These are phyloP conservation scores for Aspergillus costaricaensis DNA, from an alignment of 2,329 filamentous ascomycete genomes.

Conservation along the genomic window DNA sequence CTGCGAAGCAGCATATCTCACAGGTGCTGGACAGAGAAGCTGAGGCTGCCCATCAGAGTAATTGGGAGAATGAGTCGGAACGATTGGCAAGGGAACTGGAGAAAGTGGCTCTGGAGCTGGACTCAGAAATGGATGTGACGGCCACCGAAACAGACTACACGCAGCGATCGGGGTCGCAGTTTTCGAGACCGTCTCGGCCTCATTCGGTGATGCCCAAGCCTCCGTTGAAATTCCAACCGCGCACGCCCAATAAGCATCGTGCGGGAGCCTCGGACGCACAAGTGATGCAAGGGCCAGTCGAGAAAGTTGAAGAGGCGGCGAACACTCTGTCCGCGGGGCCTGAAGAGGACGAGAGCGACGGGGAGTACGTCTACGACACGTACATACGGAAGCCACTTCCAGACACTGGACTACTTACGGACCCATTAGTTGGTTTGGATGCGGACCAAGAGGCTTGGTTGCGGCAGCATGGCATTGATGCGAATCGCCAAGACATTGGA, in stretches of 20 bases:
- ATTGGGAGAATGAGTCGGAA: slow-evolving; percentile 47
- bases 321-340: slow-evolving; percentile 6
- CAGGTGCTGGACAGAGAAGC: slow-evolving; percentile 41
- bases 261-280: slow-evolving; percentile 4
- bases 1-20: slow-evolving; percentile 38
- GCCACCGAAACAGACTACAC: slow-evolving; percentile 8
- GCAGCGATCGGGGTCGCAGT: neutral
- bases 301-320: neutral
- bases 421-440: slow-evolving; percentile 36
- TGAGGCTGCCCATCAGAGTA: slow-evolving; percentile 36
- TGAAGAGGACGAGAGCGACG: slow-evolving; percentile 48
- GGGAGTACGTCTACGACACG: slow-evolving; percentile 63
- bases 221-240: slow-evolving; percentile 41
- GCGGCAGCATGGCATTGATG: slow-evolving; percentile 32
- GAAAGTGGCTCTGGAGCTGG: slow-evolving; percentile 46
- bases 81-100: slow-evolving; percentile 45
- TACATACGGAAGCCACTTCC: slow-evolving; percentile 56
- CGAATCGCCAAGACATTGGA: slow-evolving; percentile 39
- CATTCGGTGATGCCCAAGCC: slow-evolving; percentile 26
- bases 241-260: slow-evolving; percentile 34
- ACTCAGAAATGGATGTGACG: slow-evolving; percentile 31
- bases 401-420: slow-evolving; percentile 35
- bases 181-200: slow-evolving; percentile 5
- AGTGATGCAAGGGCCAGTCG: slow-evolving; percentile 7
- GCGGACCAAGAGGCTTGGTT: slow-evolving; percentile 28